These are phyloP conservation scores for Fomitiporia mediterranea DNA, from an alignment of 1,284 basidiomycete genomes.

Conservation along the genomic window DNA sequence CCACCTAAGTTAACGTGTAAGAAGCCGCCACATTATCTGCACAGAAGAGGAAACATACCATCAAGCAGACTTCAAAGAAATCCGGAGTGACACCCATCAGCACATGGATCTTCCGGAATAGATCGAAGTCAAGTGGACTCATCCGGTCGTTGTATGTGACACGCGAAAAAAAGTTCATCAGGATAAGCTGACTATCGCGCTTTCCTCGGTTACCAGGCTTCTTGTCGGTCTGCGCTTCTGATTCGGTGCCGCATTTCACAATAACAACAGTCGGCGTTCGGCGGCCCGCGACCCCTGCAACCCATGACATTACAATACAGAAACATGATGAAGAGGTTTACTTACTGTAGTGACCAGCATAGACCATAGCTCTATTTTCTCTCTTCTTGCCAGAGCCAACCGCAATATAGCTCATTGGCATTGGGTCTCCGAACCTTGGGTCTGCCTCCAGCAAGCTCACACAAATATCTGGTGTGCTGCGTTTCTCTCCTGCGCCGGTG, in stretches of 20 bases:
- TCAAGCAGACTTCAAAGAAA: conserved; percentile 95
- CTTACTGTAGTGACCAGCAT: conserved; percentile 97
- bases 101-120: conserved; percentile 95
- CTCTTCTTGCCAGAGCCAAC: conserved; percentile 87
- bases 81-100: conserved; percentile 99
- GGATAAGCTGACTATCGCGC: conserved; percentile 95
- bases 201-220: conserved; percentile 99
- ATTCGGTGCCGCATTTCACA: conserved; percentile 94
- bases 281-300: conserved; percentile 71
- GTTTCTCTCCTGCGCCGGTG: conserved; percentile 92
- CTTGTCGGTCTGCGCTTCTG: conserved; percentile 75
- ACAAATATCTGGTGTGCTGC: conserved; percentile 94
- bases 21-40: neutral
- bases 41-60: conserved; percentile 53
- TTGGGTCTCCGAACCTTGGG: conserved; percentile 92
- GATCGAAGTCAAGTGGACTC: conserved; percentile 95
- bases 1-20: conserved; percentile 59
- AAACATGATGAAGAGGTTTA: conserved; percentile 24
- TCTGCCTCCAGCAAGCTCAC: conserved; percentile 91
- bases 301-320: conserved; percentile 10
- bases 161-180: conserved; percentile 99
- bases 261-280: conserved; percentile 94
- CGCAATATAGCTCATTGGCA: conserved; percentile 91
- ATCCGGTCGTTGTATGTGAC: conserved; percentile 99
- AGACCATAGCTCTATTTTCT: conserved; percentile 96